phyloP scores from a whole-genome alignment of 495 filamentous ascomycete genomes.

The Aspergillus incahuasiensis region DNA sequence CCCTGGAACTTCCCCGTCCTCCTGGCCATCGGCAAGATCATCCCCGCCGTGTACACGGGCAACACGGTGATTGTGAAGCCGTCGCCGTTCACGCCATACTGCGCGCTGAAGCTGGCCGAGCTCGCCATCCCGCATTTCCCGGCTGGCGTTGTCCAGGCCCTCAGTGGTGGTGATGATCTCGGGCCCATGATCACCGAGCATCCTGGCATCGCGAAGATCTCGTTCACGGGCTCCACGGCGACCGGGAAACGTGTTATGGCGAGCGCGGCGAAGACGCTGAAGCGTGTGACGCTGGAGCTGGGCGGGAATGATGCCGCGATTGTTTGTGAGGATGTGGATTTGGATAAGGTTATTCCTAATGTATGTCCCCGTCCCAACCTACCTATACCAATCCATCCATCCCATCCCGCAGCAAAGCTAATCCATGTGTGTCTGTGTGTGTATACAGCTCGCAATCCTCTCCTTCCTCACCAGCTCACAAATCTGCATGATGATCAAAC shows the following conservation, averaged over 20 bases:
- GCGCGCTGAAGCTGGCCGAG: slow-evolving; percentile 48
- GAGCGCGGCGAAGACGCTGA: slow-evolving; percentile 56
- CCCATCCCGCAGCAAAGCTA: too few relatives aligned
- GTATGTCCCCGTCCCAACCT: slow-evolving; percentile 18
- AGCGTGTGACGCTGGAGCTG: slow-evolving; percentile 52
- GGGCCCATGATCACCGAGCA: slow-evolving; percentile 56
- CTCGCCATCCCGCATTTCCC: slow-evolving; percentile 57
- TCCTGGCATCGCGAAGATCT: slow-evolving; percentile 60
- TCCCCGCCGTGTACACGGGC: slow-evolving; percentile 52
- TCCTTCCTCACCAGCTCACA: slow-evolving; percentile 51
- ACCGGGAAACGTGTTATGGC: slow-evolving; percentile 63
- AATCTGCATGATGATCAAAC: slow-evolving; percentile 55
- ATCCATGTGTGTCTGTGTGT: too few relatives aligned
- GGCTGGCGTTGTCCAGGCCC: slow-evolving; percentile 60
- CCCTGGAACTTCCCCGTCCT: slow-evolving; percentile 61
- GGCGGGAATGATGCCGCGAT: slow-evolving; percentile 69
- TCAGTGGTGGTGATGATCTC: slow-evolving; percentile 62
- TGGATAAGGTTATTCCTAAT: slow-evolving; percentile 52
- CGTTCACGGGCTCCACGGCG: slow-evolving; percentile 61
- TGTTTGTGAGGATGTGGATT: slow-evolving; percentile 60
- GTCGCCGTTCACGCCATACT: slow-evolving; percentile 65
- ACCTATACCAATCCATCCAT: not conserved
- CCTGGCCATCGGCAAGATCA: slow-evolving; percentile 54
- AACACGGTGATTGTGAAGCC: slow-evolving; percentile 59
- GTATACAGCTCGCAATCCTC: slow-evolving; percentile 33